Evolutionary conservation across 192 early-diverging fungal species (phyloP).

Genomic region (Chytriomyces confervae): DNA sequence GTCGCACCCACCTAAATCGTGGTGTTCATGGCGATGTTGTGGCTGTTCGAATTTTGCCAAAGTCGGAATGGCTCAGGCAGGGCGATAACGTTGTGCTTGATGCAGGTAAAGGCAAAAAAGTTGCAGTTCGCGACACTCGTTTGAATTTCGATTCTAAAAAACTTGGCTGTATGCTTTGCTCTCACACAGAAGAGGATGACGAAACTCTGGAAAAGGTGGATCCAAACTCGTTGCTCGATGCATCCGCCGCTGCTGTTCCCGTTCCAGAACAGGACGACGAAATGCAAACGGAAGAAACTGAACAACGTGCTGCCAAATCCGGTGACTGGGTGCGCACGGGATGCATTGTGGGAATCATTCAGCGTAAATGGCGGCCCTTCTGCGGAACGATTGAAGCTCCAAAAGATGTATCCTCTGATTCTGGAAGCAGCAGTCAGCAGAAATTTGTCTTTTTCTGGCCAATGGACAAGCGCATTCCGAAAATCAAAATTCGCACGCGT

Average conservation of each 20-base stretch:
- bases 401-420: conserved; percentile 58
- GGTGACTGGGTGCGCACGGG: conserved; percentile 71
- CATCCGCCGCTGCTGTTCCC: conserved; percentile 9
- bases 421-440: conserved; percentile 52
- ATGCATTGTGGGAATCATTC: conserved; percentile 89
- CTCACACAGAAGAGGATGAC: conserved; percentile 58
- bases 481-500: conserved; percentile 88
- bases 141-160: conserved; percentile 1
- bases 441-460: conserved; percentile 84
- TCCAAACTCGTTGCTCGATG: conserved; percentile 27
- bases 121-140: neutral
- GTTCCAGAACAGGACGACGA: conserved; percentile 22
- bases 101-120: conserved; percentile 62
- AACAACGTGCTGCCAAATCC: conserved; percentile 43
- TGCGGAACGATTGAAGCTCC: conserved; percentile 83
- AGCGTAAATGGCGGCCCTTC: conserved; percentile 92
- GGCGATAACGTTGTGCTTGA: conserved; percentile 77
- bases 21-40: conserved; percentile 91
- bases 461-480: conserved; percentile 94
- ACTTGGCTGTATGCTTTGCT: neutral
- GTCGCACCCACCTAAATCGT: conserved; percentile 85
- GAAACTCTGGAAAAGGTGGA: conserved; percentile 44
- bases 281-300: conserved; percentile 36
- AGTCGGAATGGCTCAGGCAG: conserved; percentile 79
- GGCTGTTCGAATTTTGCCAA: conserved; percentile 85